These are phyloP conservation scores for Backusella circina DNA, from an alignment of 192 early-diverging fungal genomes.

Conservation along the genomic window DNA sequence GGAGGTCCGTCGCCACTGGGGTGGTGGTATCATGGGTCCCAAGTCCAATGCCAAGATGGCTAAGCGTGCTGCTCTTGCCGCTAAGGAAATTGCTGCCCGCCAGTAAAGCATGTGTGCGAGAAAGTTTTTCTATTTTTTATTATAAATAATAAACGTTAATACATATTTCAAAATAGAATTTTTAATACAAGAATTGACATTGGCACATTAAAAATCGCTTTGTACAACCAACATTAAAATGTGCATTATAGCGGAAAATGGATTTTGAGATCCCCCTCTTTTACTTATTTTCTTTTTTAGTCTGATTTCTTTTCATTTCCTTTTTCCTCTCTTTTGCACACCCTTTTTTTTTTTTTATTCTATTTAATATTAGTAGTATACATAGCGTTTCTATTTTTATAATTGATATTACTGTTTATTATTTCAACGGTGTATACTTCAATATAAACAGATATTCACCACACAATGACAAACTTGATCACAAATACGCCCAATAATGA, in stretches of 20 bases:
- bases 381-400: not conserved
- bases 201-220: not conserved
- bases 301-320: slow-evolving; percentile 7
- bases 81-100: slow-evolving; percentile 42
- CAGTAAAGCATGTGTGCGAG: slow-evolving; percentile 20
- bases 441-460: not conserved
- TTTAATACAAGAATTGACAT: not conserved
- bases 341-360: not conserved
- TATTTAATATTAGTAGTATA: not conserved
- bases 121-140: not conserved
- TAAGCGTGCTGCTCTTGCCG: slow-evolving; percentile 66
- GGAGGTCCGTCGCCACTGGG: slow-evolving; percentile 89
- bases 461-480: not conserved
- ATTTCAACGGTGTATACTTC: not conserved
- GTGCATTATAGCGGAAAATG: not conserved
- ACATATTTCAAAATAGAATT: not conserved
- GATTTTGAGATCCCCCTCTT: not conserved
- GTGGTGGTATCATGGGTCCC: slow-evolving; percentile 97
- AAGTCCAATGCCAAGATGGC: slow-evolving; percentile 84
- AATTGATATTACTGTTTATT: not conserved
- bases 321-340: not conserved
- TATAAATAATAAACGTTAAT: not conserved
- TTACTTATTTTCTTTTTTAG: not conserved
- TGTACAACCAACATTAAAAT: not conserved
- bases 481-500: not conserved